Evolutionary conservation across 2,329 filamentous ascomycete genomes (phyloP), one percentile per base, ranked within the genome.

Genomic region (Epichloe gansuensis): DNA sequence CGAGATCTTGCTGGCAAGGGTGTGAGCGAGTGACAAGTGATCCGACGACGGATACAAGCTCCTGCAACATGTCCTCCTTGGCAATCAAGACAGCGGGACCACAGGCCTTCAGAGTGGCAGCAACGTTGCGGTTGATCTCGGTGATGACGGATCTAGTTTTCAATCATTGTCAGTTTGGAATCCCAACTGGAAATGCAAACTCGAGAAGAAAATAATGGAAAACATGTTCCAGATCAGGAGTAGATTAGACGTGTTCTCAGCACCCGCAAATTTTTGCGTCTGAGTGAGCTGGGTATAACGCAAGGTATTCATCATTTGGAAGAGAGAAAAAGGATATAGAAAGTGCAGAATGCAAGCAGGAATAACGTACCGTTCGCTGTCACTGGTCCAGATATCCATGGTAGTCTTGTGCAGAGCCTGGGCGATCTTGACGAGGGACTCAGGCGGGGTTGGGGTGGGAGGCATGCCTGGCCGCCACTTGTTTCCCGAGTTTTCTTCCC

Each of bases 211-310:
- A 34, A 40, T 3, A 53, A 43, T 56, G 60, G 54, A 57, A 59
- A 58, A 8, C 15, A 40, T 46, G 15, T 34, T 42, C 51, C 51
- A 55, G 59, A 60, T 67, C 64, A 68, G 65, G 57, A 63, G 63
- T 63, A 66, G 68, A 71, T 71, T 62, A 69, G 57, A 69, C 69
- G 89, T 75, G 72, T 94, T 93, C 84, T 84, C 88, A 89, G 86
- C 89, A 95, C 82, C 73, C 82, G 82, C 86, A 53, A 81, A 72
- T 74, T 78, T 73, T 78, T 73, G 87, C 84, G 84, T 97, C 86
- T 87, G 88, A 95, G 90, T 96, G 91, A 96, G 90, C 90, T 96
- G 90, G 89, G 91, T 91, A 80, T 91, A 90, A 90, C 88, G 87
- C 82, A 81, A 74, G 71, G 75, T 80, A 76, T 72, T 95, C 89